These are phyloP conservation scores for Scheffersomyces amazonensis DNA, from an alignment of 805 yeast genomes.

Conservation along the genomic window DNA sequence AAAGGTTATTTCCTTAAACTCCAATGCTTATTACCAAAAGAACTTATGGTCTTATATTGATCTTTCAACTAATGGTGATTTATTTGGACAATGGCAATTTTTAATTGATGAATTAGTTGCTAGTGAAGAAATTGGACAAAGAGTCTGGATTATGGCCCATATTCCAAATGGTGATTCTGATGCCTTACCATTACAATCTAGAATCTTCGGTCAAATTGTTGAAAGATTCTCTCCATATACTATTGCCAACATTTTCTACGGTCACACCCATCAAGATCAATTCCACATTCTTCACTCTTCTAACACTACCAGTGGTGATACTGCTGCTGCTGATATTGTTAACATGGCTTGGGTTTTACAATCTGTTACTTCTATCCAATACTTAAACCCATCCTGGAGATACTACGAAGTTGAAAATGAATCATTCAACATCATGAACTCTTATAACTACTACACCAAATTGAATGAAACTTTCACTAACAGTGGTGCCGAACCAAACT, in stretches of 20 bases:
- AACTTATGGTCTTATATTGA: constrained; percentile 53
- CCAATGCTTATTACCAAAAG: constrained; percentile 63
- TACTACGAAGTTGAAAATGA: constrained; percentile 64
- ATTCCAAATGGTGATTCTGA: constrained; percentile 54
- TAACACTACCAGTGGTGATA: constrained; percentile 38
- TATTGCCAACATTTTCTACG: constrained; percentile 66
- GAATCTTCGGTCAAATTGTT: constrained; percentile 52
- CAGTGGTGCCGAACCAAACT: constrained; percentile 53
- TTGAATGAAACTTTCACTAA: constrained; percentile 56
- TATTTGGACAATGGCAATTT: constrained; percentile 61
- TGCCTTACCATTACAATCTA: constrained; percentile 59
- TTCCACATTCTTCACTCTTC: constrained; percentile 55
- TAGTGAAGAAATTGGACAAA: constrained; percentile 53
- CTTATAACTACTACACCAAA: constrained; percentile 55
- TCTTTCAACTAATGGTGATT: constrained; percentile 52
- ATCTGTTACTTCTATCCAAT: constrained; percentile 58
- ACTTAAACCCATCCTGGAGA: constrained; percentile 69
- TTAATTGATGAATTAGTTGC: constrained; percentile 58
- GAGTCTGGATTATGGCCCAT: constrained; percentile 74
- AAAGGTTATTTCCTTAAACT: constrained; percentile 59
- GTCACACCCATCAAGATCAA: constrained; percentile 72
- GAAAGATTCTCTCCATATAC: constrained; percentile 67
- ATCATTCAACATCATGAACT: constrained; percentile 59
- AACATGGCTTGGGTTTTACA: constrained; percentile 65
- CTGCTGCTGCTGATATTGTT: constrained; percentile 41